Percentiles rank a stretch among this genome's conserved stretches.
Conservation (phyloP, 257 asterid species). For the Scutellaria minor region DNA sequence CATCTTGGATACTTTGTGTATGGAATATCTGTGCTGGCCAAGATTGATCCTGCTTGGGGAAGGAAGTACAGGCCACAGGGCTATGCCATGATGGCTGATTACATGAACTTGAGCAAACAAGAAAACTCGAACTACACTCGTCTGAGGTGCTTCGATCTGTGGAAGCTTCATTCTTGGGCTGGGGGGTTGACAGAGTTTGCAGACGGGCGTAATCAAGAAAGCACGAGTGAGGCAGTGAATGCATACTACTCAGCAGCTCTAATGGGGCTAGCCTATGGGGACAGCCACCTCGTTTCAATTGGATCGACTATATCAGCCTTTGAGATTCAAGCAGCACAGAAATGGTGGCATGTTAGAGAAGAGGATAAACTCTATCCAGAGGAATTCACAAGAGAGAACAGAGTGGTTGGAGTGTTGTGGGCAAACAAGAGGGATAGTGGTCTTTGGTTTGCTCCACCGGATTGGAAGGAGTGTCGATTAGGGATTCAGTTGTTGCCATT, state of each 20-base stretch:
- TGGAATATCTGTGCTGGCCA: slow-evolving; percentile 86
- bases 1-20: slow-evolving; percentile 89
- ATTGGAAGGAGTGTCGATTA: slow-evolving; percentile 77
- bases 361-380: slow-evolving; percentile 52
- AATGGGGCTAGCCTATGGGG: slow-evolving; percentile 92
- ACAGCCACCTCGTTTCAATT: slow-evolving; percentile 70
- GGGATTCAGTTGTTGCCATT: slow-evolving; percentile 88
- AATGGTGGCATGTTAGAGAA: slow-evolving; percentile 91
- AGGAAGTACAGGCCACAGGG: slow-evolving; percentile 74
- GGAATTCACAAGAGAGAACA: slow-evolving; percentile 66
- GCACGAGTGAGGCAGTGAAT: slow-evolving; percentile 93
- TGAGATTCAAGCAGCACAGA: slow-evolving; percentile 80
- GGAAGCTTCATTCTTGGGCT: slow-evolving; percentile 96
- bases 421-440: slow-evolving; percentile 81
- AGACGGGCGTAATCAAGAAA: slow-evolving; percentile 93
- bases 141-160: slow-evolving; percentile 79
- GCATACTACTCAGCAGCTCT: slow-evolving; percentile 94
- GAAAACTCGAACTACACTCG: slow-evolving; percentile 63
- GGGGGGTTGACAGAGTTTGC: slow-evolving; percentile 91
- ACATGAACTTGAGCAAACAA: slow-evolving; percentile 67
- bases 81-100: slow-evolving; percentile 87
- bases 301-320: slow-evolving; percentile 79
- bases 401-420: slow-evolving; percentile 91
- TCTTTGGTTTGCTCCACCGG: slow-evolving; percentile 91
- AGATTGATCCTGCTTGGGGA: slow-evolving; percentile 90